Evolutionary conservation across 2,329 filamentous ascomycete species (phyloP), one percentile per base, ranked within the genome.

Genomic region (Cladosporium sp.): DNA sequence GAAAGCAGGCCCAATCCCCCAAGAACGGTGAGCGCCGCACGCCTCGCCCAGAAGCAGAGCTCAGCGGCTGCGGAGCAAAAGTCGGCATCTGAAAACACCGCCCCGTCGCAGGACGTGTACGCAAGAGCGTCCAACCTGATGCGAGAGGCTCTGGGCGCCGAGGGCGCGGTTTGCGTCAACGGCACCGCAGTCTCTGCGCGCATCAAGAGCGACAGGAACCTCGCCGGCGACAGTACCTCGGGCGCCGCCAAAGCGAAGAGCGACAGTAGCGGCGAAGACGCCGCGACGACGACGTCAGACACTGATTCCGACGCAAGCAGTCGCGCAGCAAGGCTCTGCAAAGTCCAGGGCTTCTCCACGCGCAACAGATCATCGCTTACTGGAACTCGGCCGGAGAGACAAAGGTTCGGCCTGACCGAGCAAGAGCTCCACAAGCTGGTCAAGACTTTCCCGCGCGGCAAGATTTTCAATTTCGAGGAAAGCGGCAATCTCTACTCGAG

Each of bases 111-210:
- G 46, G 31, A 31, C 42, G 40, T 13, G 4, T 77, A 77, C 53
- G 66, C 67, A 13, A 66, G 75, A 19, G 74, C 76, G 1, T 73
- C 73, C 3, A 74, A 77, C 40, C 60, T 78, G 0, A 66, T 79
- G 6, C 68, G 71, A 1, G 72, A 77, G 49, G 72, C 74, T 28
- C 59, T 78, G 10, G 62, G 64, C 9, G 70, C 72, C 8, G 74
- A 76, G 5, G 75, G 74, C 3, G 75, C 78, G 18, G 60, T 70
- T 1, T 70, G 71, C 48, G 51, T 72, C 28, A 68, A 70, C 48
- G 64, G 54, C 4, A 55, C 18, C 14, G 13, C 49, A n/a, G 48
- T 35, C 3, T 43, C 45, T 37, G 22, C 46, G 16, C 38, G 22
- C 38, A 31, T 35, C 38, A 33, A 42, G 7, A 22, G 32, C 14